Conservation (phyloP, 148 eudicot species). For the Oxyria digyna region DNA sequence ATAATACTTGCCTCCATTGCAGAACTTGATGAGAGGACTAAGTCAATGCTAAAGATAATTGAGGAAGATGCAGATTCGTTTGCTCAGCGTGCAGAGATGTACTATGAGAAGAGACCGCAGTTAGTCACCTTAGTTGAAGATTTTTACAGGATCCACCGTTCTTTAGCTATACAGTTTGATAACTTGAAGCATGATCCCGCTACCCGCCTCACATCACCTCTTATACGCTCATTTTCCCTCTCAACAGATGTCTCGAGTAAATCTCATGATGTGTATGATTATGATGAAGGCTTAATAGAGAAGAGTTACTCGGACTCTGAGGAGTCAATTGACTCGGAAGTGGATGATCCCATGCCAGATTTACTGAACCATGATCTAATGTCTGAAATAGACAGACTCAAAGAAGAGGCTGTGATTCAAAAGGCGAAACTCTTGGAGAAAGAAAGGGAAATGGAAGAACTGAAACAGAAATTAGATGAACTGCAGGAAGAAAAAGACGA, state of each 20-base stretch:
- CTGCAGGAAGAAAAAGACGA: constrained; percentile 1
- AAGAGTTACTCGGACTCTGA: constrained; percentile 20
- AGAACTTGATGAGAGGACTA: constrained; percentile 76
- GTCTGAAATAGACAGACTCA: neutral
- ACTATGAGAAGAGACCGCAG: constrained; percentile 85
- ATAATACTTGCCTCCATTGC: neutral
- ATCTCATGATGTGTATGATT: constrained; percentile 5
- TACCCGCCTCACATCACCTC: constrained; percentile 37
- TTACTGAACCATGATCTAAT: constrained; percentile 10
- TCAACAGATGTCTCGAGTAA: constrained; percentile 12
- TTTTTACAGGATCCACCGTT: constrained; percentile 65
- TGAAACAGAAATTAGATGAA: constrained; percentile 6
- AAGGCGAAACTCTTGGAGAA: neutral
- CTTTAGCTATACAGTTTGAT: constrained; percentile 72
- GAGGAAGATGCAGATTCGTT: constrained; percentile 96
- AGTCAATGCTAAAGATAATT: constrained; percentile 56
- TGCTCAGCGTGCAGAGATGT: constrained; percentile 92
- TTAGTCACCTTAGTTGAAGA: constrained; percentile 67
- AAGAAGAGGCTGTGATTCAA: neutral
- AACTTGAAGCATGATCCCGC: constrained; percentile 39
- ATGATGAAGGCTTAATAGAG: too few species aligned
- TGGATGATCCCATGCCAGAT: constrained; percentile 63
- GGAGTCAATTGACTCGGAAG: constrained; percentile 56
- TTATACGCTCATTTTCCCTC: constrained; percentile 30
- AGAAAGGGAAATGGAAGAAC: constrained; percentile 8